Evolutionary conservation across 208 protist genomes (phyloP).

Genomic region (Angomonas deanei): DNA sequence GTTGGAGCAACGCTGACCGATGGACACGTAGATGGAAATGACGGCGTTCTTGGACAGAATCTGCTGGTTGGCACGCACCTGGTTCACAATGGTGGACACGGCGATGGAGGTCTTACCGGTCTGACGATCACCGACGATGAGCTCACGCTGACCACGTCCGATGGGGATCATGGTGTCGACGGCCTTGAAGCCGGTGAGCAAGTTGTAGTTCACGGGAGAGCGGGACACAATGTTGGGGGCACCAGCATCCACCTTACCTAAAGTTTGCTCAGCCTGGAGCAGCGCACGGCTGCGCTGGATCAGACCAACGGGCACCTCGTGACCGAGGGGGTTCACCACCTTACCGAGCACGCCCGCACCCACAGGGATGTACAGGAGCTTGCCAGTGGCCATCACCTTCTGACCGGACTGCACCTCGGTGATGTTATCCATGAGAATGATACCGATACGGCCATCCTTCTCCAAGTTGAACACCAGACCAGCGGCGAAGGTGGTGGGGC

Average conservation of each 20-base stretch:
- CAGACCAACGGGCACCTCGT: constrained; percentile 73
- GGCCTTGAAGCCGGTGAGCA: constrained; percentile 91
- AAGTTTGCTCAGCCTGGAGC: constrained; percentile 30
- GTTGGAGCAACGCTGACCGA: constrained; percentile 92
- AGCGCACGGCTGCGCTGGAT: constrained; percentile 47
- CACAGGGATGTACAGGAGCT: constrained; percentile 81
- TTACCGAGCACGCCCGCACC: constrained; percentile 79
- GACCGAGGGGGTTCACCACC: constrained; percentile 80
- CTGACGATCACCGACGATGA: constrained; percentile 93
- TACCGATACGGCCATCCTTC: constrained; percentile 81
- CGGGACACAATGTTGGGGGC: constrained; percentile 92
- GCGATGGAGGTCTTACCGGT: constrained; percentile 93
- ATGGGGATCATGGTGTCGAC: constrained; percentile 93
- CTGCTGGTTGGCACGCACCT: constrained; percentile 87
- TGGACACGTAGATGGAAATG: constrained; percentile 91
- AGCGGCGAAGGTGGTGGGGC: constrained; percentile 65
- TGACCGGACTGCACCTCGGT: constrained; percentile 79
- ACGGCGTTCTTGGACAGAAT: constrained; percentile 86
- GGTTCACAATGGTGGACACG: constrained; percentile 92
- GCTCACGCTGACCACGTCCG: constrained; percentile 91
- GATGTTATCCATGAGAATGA: constrained; percentile 88
- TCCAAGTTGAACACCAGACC: constrained; percentile 83
- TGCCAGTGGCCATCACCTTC: constrained; percentile 82
- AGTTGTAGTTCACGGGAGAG: constrained; percentile 90
- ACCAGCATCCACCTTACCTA: constrained; percentile 85